phyloP scores from a whole-genome alignment of 2,329 filamentous ascomycete species.

The Cladosporium phlei region DNA sequence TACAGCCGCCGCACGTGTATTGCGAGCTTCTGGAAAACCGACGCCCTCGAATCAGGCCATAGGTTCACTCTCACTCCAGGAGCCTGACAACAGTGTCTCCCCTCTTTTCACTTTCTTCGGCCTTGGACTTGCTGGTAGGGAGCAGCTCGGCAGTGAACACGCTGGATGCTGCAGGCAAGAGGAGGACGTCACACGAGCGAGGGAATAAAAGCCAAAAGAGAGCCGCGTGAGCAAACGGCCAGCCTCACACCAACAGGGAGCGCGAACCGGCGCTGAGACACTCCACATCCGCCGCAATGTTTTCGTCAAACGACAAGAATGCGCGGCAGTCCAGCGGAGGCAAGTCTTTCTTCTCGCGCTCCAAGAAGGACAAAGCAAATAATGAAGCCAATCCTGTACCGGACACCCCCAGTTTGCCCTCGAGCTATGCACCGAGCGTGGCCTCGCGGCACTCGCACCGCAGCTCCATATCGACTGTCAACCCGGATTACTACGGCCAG shows the following conservation, averaged over 20 bases:
- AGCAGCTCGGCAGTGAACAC: constrained; percentile 4
- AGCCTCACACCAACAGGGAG: constrained; percentile 3
- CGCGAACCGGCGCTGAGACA: constrained; percentile 11
- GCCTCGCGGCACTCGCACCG: constrained; percentile 67
- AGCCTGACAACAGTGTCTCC: constrained; percentile 10
- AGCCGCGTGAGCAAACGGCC: constrained; percentile 2
- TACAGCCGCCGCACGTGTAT: too few species aligned
- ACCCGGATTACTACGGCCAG: constrained; percentile 19
- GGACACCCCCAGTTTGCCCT: constrained; percentile 54
- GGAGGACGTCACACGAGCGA: constrained; percentile 9
- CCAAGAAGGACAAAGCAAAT: constrained; percentile 68
- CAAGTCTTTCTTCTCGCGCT: constrained; percentile 80
- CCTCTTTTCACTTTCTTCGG: constrained; percentile 4
- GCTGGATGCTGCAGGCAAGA: constrained; percentile 13
- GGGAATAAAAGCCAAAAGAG: constrained; percentile 6
- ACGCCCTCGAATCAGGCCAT: neutral
- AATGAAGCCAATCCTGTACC: constrained; percentile 60
- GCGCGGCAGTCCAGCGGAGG: constrained; percentile 75
- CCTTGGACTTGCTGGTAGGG: neutral
- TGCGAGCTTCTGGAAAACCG: constrained; percentile 1
- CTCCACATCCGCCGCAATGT: constrained; percentile 9
- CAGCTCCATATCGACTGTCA: constrained; percentile 47
- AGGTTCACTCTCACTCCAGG: constrained; percentile 4
- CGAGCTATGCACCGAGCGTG: constrained; percentile 36
- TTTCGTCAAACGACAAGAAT: constrained; percentile 39